Evolutionary conservation across 2,329 filamentous ascomycete genomes (phyloP), one percentile per base, ranked within the genome.

Genomic region (Fusarium longipes): DNA sequence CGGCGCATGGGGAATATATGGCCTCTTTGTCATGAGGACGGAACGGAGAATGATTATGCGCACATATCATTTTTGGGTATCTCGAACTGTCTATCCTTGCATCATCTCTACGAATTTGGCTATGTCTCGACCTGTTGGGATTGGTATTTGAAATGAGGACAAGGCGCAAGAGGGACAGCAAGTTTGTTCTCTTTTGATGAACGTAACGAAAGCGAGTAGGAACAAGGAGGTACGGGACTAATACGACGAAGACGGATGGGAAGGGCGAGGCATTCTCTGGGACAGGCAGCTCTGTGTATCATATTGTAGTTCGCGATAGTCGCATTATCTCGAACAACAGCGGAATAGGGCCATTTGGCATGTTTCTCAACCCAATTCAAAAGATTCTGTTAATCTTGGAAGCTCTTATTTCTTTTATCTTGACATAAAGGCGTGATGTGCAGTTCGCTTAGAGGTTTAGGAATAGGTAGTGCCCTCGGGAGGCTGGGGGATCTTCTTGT

Each of bases 401-500:
- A 35, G 30, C 50, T 67, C 48, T 48, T 48, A 14, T 32, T 48
- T 57, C 18, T 44, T 57, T 45, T 25, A 61, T 61, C 45, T 65
- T 66, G 33, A 62, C 51, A 62, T 45, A n/a, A 57, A 32, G 63
- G 29, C 52, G 44, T 42, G 43, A 27, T 49, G 29, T 42, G 40
- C 4, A 35, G 12, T 58, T 51, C 10, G 45, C 18, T 48, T 20
- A 8, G n/a, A 5, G 32, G 43, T 40, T 75, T 62, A 80, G 68
- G 74, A 73, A 71, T 81, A 82, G 20, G 77, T 83, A 48, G 91
- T 89, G 59, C 93, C 94, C 82, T 99, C 96, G 6, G 92, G 87
- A 38, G 96, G 96, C 79, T 99, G 96, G 14, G 93, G 91, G 29
- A 97, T 88, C 82, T 98, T 98, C 87, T 97, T 97, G 83, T 98